Evolutionary conservation across 805 yeast species (phyloP), one percentile per base, ranked within the genome.

Genomic region (Lachancea cidri): DNA sequence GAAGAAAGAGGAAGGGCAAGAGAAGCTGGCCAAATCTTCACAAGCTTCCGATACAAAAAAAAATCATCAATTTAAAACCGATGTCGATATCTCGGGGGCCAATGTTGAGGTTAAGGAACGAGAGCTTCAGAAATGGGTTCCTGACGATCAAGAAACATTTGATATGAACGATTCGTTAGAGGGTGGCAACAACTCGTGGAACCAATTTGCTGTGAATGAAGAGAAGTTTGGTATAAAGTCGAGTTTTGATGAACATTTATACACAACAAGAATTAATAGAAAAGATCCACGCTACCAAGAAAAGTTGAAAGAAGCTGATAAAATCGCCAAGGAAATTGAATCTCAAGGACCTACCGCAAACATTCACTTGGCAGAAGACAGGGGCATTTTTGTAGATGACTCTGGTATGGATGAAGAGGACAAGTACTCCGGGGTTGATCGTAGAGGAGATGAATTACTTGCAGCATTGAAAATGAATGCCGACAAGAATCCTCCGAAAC

Each of bases 391-490:
- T 14, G 74, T 83, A 29, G 95, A 86, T 58, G 96, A 86, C 56
- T 76, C 84, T 45, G 95, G 95, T 14, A 50, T 86, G 51, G 98
- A 93, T 63, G 98, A 93, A 66, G 98, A 93, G 63, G 96, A 89
- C 62, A 85, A 85, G 64, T 93, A 89, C 58, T 87, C 96, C 4
- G 97, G 97, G 38, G 98, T 88, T 34, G 80, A 74, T 44, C 76
- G 93, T 55, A 57, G 65, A 46, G 65, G 64, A 19, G 65, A 62
- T 36, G 65, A 60, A 36, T 43, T 61, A 20, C 47, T 61, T 16
- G 66, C 66, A 4, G 50, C 60, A 9, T 50, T 61, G 41, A 60
- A 61, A 38, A 43, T 50, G 8, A 60, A 54, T 29, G 49, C 65
- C 9, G 59, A 57, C 36, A 58, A 54, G 24, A 40, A 45, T 3